Percentiles rank a stretch among this genome's conserved stretches.
phyloP scores from a whole-genome alignment of 2,329 filamentous ascomycete species.

The Cercospora janseana region DNA sequence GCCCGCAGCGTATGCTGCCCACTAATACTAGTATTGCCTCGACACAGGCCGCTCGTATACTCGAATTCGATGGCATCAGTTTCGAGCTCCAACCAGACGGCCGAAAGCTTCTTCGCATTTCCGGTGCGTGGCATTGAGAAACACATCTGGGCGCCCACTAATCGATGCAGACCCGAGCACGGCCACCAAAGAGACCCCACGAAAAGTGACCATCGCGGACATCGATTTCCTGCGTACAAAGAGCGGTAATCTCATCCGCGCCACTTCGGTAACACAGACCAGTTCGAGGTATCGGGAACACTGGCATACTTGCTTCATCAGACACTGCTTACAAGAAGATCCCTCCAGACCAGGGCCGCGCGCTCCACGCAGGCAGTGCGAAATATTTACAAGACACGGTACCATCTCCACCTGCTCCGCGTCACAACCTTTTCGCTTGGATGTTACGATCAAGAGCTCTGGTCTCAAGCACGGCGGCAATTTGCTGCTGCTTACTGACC shows the following conservation, averaged over 20 bases:
- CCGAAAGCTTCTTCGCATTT: conserved; percentile 74
- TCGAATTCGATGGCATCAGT: conserved; percentile 68
- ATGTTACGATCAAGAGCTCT: conserved; percentile 10
- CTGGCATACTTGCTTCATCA: neutral
- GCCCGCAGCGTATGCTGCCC: neutral
- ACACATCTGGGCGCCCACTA: conserved; percentile 18
- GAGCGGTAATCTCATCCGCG: conserved; percentile 77
- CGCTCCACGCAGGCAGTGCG: conserved; percentile 32
- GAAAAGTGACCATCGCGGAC: conserved; percentile 68
- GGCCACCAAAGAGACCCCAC: conserved; percentile 60
- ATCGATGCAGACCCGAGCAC: conserved; percentile 27
- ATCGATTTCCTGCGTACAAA: conserved; percentile 84
- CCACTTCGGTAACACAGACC: conserved; percentile 1
- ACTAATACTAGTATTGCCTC: neutral
- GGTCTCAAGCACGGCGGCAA: conserved; percentile 26
- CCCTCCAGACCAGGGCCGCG: conserved; percentile 18
- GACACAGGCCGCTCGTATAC: conserved; percentile 49
- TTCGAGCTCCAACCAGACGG: conserved; percentile 74
- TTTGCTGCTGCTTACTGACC: conserved; percentile 28
- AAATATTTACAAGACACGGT: conserved; percentile 39
- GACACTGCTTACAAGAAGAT: conserved; percentile 7
- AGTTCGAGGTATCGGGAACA: conserved; percentile 7
- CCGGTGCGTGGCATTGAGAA: conserved; percentile 55
- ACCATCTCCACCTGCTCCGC: conserved; percentile 22
- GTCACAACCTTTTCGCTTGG: conserved; percentile 12